A percentile compares a stretch with the other conserved stretches of the same genome.
Evolutionary conservation across 1,284 basidiomycete genomes (phyloP).

Genomic region (Chiua sp.): DNA sequence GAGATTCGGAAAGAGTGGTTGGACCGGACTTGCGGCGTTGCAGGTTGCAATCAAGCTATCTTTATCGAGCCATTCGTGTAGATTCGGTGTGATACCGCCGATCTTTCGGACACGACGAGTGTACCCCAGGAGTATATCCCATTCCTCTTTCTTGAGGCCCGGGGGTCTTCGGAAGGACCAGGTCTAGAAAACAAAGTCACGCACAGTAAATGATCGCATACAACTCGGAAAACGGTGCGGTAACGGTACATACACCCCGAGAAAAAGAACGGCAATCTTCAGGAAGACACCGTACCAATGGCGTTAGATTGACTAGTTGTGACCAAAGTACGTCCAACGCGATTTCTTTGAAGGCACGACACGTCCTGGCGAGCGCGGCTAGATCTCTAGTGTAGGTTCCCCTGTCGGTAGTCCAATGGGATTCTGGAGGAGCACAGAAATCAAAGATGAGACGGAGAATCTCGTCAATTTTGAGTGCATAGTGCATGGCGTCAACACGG

Average conservation of each 20-base stretch:
- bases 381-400: neutral
- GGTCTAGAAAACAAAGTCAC: too few species aligned
- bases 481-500: neutral
- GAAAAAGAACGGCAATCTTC: neutral
- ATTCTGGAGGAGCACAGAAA: neutral
- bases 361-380: constrained; percentile 11
- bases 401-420: neutral
- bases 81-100: too few species aligned
- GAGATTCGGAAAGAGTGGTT: constrained; percentile 8
- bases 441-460: constrained; percentile 1
- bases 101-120: constrained; percentile 12
- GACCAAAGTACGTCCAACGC: constrained; percentile 18
- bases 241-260: too few species aligned
- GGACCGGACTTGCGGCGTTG: neutral
- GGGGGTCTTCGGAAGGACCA: neutral
- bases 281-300: constrained; percentile 12
- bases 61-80: too few species aligned
- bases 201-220: too few species aligned
- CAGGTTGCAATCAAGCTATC: too few species aligned
- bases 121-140: constrained; percentile 10
- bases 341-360: constrained; percentile 11
- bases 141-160: constrained; percentile 5
- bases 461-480: neutral
- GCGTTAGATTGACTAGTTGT: constrained; percentile 9
- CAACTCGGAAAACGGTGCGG: too few species aligned